Conservation (phyloP, 768 basidiomycete species). For the Sporobolomyces pararoseus region DNA sequence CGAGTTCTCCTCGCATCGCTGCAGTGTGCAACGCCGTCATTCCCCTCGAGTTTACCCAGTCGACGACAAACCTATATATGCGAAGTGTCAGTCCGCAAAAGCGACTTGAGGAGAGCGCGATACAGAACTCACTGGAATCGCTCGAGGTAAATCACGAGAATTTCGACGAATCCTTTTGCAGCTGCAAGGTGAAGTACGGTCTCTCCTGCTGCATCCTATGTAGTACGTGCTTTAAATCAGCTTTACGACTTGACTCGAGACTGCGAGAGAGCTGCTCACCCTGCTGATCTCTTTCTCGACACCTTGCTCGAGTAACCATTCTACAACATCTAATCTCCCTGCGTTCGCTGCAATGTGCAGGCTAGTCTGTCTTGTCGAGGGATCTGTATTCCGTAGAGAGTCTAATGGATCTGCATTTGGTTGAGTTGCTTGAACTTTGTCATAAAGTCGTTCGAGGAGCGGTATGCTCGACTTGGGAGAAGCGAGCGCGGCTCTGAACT, state of each 20-base stretch:
- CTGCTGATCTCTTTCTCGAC: constrained; percentile 41
- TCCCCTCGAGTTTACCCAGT: constrained; percentile 41
- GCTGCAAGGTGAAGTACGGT: constrained; percentile 43
- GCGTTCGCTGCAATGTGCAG: constrained; percentile 19
- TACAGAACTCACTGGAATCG: constrained; percentile 15
- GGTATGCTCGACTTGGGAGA: neutral
- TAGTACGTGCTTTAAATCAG: too few species aligned
- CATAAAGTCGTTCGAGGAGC: constrained; percentile 20
- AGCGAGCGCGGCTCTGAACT: constrained; percentile 18
- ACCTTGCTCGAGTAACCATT: constrained; percentile 43
- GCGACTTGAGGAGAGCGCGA: neutral
- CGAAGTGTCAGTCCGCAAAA: neutral
- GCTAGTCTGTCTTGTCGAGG: constrained; percentile 23
- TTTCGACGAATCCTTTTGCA: constrained; percentile 12
- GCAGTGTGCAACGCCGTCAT: constrained; percentile 43
- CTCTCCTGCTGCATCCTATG: constrained; percentile 41
- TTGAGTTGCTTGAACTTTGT: constrained; percentile 13
- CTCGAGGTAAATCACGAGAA: constrained; percentile 21
- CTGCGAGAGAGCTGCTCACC: constrained; percentile 24
- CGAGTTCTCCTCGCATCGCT: constrained; percentile 40
- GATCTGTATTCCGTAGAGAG: constrained; percentile 34
- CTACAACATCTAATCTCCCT: constrained; percentile 30
- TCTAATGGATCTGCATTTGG: constrained; percentile 2
- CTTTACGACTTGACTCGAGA: too few species aligned
- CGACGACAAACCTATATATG: constrained; percentile 33